These are phyloP conservation scores for Globomyces pollinis-pini DNA, from an alignment of 192 early-diverging fungal species.

Conservation along the genomic window DNA sequence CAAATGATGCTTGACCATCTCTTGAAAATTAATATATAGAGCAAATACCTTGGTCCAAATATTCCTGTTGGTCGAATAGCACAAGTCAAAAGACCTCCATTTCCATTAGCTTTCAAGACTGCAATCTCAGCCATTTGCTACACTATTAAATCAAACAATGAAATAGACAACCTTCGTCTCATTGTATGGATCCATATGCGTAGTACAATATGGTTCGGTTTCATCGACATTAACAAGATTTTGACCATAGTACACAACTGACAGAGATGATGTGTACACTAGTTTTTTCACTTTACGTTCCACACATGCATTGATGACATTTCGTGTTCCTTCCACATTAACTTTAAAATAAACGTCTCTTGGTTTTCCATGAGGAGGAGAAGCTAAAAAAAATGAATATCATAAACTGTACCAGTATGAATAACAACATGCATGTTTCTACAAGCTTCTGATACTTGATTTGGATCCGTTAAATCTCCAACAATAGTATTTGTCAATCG, in stretches of 20 bases:
- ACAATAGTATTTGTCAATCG: constrained; percentile 33
- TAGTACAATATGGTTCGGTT: constrained; percentile 59
- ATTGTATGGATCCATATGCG: constrained; percentile 75
- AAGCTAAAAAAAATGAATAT: too few relatives aligned
- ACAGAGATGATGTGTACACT: constrained; percentile 81
- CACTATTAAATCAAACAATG: too few relatives aligned
- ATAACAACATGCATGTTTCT: constrained; percentile 64
- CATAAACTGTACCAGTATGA: too few relatives aligned
- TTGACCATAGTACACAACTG: constrained; percentile 75
- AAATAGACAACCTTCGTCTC: constrained; percentile 92
- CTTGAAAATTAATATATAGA: too few relatives aligned
- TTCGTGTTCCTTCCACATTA: constrained; percentile 79
- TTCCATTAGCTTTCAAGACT: constrained; percentile 66
- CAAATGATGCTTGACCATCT: constrained; percentile 26
- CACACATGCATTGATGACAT: constrained; percentile 68
- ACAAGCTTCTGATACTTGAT: constrained; percentile 50
- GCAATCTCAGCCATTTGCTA: constrained; percentile 63
- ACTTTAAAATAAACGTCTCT: constrained; percentile 64
- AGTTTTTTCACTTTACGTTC: constrained; percentile 54
- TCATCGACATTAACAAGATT: constrained; percentile 75
- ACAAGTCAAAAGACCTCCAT: constrained; percentile 61
- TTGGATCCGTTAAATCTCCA: constrained; percentile 54
- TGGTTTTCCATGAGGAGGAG: constrained; percentile 66
- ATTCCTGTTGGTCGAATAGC: constrained; percentile 82
- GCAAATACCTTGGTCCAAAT: constrained; percentile 88